Conservation (phyloP, 129 eudicot genomes). For the Saposhnikovia divaricata region DNA sequence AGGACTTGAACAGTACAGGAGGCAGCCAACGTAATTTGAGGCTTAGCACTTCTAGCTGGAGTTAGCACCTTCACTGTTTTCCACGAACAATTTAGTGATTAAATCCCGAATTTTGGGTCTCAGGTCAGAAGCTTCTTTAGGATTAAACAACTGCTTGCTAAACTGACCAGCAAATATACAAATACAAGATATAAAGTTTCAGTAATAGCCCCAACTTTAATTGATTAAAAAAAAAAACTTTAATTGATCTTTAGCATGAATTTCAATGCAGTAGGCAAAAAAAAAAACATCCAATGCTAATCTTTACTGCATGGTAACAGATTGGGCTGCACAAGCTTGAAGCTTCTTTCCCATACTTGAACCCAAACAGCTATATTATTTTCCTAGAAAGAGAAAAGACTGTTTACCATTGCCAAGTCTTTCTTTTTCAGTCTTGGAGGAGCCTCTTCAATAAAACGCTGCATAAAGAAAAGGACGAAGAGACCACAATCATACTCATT, state of each 20-base stretch:
- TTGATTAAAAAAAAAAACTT: background rate
- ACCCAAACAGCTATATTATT: background rate
- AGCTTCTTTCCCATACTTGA: background rate
- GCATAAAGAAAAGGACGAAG: constrained; percentile 70
- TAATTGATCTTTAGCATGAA: background rate
- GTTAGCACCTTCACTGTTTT: constrained; percentile 18
- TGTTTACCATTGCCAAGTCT: constrained; percentile 40
- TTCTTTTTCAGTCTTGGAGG: constrained; percentile 50
- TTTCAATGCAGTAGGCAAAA: background rate
- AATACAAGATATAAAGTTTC: background rate
- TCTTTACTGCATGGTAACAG: background rate
- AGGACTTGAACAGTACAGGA: background rate
- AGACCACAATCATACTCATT: constrained; percentile 77
- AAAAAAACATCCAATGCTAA: background rate
- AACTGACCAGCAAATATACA: constrained; percentile 37
- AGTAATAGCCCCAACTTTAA: background rate
- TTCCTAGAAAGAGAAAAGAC: constrained; percentile 6
- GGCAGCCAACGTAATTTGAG: background rate
- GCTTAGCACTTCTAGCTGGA: background rate
- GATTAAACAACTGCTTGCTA: constrained; percentile 63
- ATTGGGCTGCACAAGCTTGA: background rate
- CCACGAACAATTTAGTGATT: constrained; percentile 39
- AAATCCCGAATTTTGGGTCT: constrained; percentile 42
- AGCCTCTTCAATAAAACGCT: constrained; percentile 66
- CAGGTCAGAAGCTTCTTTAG: constrained; percentile 65